A percentile compares a stretch with the other conserved stretches of the same genome.
phyloP scores from a whole-genome alignment of 2,329 filamentous ascomycete species.

The Talaromyces sp. region DNA sequence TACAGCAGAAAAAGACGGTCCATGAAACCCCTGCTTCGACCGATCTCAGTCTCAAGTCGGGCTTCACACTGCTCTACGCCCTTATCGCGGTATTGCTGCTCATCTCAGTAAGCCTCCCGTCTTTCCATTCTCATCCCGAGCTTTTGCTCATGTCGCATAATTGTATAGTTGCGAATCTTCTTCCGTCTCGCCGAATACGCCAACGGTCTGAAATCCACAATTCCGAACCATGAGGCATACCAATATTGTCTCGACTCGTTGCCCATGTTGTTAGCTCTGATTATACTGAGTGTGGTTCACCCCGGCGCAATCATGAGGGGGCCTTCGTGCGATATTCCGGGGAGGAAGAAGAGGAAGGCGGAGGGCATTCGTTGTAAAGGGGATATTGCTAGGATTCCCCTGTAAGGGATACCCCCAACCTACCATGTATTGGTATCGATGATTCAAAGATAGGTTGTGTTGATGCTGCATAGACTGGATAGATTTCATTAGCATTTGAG shows the following conservation, averaged over 20 bases:
- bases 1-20: not conserved
- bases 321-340: slow-evolving; percentile 46
- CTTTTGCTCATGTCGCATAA: not conserved
- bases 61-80: slow-evolving; percentile 9
- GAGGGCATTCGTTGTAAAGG: not conserved
- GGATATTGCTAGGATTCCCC: not conserved
- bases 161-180: slow-evolving; percentile 52
- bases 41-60: slow-evolving; percentile 3
- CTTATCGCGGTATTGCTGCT: not conserved
- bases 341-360: not conserved
- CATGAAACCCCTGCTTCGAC: not conserved
- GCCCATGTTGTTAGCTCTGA: slow-evolving; percentile 52
- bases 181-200: slow-evolving; percentile 59
- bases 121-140: not conserved
- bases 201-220: slow-evolving; percentile 51
- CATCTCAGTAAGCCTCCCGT: not conserved
- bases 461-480: not conserved
- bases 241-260: slow-evolving; percentile 52
- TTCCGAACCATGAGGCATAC: slow-evolving; percentile 58
- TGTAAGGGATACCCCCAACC: not conserved
- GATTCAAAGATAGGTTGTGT: not conserved
- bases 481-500: not conserved
- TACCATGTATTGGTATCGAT: not conserved
- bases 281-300: slow-evolving; percentile 46
- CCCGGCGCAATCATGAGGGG: slow-evolving; percentile 48